Evolutionary conservation across 768 basidiomycete species (phyloP), one percentile per base, ranked within the genome.

Genomic region (Lentinula guzmanii): DNA sequence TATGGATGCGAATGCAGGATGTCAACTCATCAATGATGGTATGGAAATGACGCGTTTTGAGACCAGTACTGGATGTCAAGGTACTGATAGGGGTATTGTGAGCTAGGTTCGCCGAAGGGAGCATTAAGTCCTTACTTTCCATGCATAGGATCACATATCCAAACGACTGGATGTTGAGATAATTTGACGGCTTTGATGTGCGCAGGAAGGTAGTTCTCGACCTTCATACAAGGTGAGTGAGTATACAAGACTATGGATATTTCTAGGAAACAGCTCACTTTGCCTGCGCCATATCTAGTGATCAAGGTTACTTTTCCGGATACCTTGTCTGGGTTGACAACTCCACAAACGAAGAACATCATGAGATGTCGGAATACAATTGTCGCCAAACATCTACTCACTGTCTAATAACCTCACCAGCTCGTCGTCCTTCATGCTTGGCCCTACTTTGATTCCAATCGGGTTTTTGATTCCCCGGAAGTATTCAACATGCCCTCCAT

Each of bases 81-180:
- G 95, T 98, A 76, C 93, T 15, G 45, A 18, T 45, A 34, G 35
- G 16, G 51, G 35, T 42, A 42, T 58, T 24, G 31, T 54, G 10
- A 57, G 52, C 35, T 15, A 43, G 13, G 51, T 7, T 6, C 16
- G 24, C 5, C 3, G 10, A 21, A 18, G 18, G 10, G 21, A 9
- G 35, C n/a, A 4, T 28, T 28, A 4, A 28, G 28, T 28, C 81
- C 91, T 67, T 69, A 94, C 93, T 98, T 97, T 77, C 95, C 96
- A 67, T 98, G 96, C 96, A 98, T 98, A 2, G 95, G 95, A 74
- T 98, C 97, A 69, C 92, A 95, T 54, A 95, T 83, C 94, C 95
- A 98, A 8, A 88, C 84, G 2, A 97, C 95, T 1, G 91, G 90
- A 70, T 98, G 95, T 0, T 83, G 84, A 2, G 93, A 88, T 54